These are phyloP conservation scores for Coemansia sp. DNA, from an alignment of 192 early-diverging fungal species.

Conservation along the genomic window DNA sequence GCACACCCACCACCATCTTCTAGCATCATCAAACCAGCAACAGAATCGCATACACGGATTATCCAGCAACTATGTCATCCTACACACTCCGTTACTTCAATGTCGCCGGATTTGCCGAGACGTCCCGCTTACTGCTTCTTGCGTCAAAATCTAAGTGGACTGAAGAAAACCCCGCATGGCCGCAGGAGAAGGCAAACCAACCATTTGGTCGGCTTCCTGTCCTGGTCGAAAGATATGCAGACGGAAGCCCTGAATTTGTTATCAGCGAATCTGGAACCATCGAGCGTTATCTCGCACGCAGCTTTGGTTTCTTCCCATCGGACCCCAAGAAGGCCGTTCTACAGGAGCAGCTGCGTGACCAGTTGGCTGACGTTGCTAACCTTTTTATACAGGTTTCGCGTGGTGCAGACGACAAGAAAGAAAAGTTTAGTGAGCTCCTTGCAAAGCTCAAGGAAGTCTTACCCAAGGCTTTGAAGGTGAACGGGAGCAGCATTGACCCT, in stretches of 20 bases:
- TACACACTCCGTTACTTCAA: constrained; percentile 27
- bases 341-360: constrained; percentile 45
- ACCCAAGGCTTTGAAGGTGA: constrained; percentile 39
- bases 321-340: constrained; percentile 35
- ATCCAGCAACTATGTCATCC: not conserved
- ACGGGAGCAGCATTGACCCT: constrained; percentile 58
- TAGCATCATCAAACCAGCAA: too few species aligned
- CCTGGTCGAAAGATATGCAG: too few species aligned
- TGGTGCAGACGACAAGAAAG: not conserved
- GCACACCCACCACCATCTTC: constrained; percentile 2
- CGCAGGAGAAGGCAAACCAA: too few species aligned
- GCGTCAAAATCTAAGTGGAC: not conserved
- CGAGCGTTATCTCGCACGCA: constrained; percentile 54
- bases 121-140: constrained; percentile 39
- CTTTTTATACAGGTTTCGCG: not conserved
- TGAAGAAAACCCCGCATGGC: too few species aligned
- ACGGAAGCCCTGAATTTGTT: too few species aligned
- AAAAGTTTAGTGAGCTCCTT: constrained; percentile 22
- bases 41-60: not conserved
- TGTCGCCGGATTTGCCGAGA: constrained; percentile 24
- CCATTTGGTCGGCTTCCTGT: too few species aligned
- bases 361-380: constrained; percentile 10
- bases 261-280: too few species aligned
- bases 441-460: constrained; percentile 38
- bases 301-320: constrained; percentile 39